Base-by-base conservation (phyloP, 305 asterid species). In the Coffea humblotiana region DNA sequence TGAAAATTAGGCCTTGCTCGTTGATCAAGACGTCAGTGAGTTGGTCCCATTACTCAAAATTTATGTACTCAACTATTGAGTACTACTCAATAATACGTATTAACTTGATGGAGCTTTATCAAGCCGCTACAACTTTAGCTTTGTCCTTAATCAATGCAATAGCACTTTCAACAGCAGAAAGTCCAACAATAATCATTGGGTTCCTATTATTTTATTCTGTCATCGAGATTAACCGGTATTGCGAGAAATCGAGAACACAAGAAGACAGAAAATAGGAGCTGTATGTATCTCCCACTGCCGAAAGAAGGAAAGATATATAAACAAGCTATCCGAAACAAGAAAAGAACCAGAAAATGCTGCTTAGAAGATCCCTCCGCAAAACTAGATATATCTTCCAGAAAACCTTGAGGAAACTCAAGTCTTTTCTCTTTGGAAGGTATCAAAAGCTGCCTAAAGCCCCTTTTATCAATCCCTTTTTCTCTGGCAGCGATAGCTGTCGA, bases 391-490 rank as follows among this genome's bases (percentile, higher is more conserved):
- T 86, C 83, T 29, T 90, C 66, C 70, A 79, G 79, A 86, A 79
- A 66, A 76, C 92, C 6, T 71, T 86, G 78, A 87, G 75, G 61
- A 88, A 84, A 69, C 88, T 91, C 86, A 88, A 86, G 49, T 84
- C 86, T 56, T 78, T 84, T 79, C 75, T 88, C 52, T 84, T 82
- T 74, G 78, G 45, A 77, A 84, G 91, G 65, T 85, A 82, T 65
- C 83, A 64, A 73, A 90, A 88, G 82, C 88, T 85, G 63, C 88
- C 90, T 64, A 79, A 82, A 74, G 74, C 80, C 75, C 85, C 83
- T 43, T 81, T 72, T 63, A 47, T 75, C 72, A 83, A 82, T 56
- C 88, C 90, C 82, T 79, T 72, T 75, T 76, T 68, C 81, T 80
- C 83, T 23, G 60, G 84, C 54, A 47, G 81, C 79, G 85, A 78